Base-by-base conservation (phyloP, 2,329 filamentous ascomycete genomes). In the Leptodontidium sp. region DNA sequence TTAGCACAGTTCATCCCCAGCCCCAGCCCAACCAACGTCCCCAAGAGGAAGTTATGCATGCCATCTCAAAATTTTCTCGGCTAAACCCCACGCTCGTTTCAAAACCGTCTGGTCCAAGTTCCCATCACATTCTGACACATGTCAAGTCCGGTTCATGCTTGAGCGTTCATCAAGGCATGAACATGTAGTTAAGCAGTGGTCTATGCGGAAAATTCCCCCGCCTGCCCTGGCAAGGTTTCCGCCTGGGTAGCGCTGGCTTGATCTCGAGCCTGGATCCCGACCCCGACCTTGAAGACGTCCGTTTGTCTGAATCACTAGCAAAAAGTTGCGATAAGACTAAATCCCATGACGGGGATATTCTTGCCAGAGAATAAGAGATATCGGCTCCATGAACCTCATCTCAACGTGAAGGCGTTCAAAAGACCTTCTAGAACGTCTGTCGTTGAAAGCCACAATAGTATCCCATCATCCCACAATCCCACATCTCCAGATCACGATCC, bases 181-280 rank as follows among this genome's bases (percentile, higher is more conserved):
- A 40, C 14, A 40, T 58, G 40, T 9, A 55, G 45, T 65, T 70
- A 67, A 70, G 64, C 38, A 45, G n/a, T 61, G 59, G 58, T 64
- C 57, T 32, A 49, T 62, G 65, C 58, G 67, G 38, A 47, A 45
- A 38, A 49, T 12, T 21, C 4, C 6, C n/a, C n/a, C n/a, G 15
- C n/a, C 29, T 32, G 4, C 29, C 6, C n/a, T 47, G 15, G 45
- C 1, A 7, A 47, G 15, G 38, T 26, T 14, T n/a, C n/a, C 9
- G 40, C 32, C 50, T 64, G 64, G 47, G 47, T 32, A 12, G 29
- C 5, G 47, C 32, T 26, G n/a, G 45, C 21, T 12, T n/a, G 38
- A 38, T 17, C n/a, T 47, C 45, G 2, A 6, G 1, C 45, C 15
- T 4, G 15, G n/a, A 17, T 45, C 29, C 29, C 6, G 29, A 32